Base-by-base conservation (phyloP, 768 basidiomycete genomes). In the Pisolithus orientalis region DNA sequence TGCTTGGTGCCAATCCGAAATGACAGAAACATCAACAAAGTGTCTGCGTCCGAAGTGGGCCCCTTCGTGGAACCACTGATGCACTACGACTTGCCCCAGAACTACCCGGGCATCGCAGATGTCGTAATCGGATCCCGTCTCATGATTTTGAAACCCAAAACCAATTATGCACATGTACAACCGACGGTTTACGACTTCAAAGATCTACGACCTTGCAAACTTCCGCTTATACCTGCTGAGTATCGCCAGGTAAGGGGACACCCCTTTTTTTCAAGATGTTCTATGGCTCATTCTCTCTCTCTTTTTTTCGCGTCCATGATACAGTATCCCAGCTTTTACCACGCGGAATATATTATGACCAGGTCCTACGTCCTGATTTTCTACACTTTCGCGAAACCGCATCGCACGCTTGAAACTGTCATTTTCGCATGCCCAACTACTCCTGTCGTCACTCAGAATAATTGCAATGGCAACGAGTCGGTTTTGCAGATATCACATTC, bases 151-250 rank as follows among this genome's bases (percentile, higher is more conserved):
- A 45, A 31, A 5, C 50, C 47, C 11, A 49, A 42, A 16, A 34
- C 37, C 31, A 25, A 28, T 39, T 39, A 17, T 37, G 17, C 21
- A 31, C 17, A 46, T 5, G 21, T 39, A 10, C 43, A 17, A 11
- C 53, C 45, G 13, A 46, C 51, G 4, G 42, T 56, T 24, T 16
- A 53, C 17, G 55, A 56, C 34, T 46, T 56, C 31, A 44, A 29
- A 8, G 45, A 34, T 6, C 17, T 49, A 21, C 51, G 44, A 32
- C 46, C 28, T 11, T 53, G 48, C 24, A n/a, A 42, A 13, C 28
- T 49, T 32, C 14, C 40, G 29, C 4, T 27, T 8, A 17, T 46
- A 14, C 17, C 21, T 9, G 2, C n/a, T 13, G 17, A 43, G 11
- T 43, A 44, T 24, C 43, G 13, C 9, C 13, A 29, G 34, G 51